Percentiles rank a stretch among this genome's conserved stretches.
Evolutionary conservation across 208 protist genomes (phyloP).

Genomic region (Acanthamoeba castellanii): DNA sequence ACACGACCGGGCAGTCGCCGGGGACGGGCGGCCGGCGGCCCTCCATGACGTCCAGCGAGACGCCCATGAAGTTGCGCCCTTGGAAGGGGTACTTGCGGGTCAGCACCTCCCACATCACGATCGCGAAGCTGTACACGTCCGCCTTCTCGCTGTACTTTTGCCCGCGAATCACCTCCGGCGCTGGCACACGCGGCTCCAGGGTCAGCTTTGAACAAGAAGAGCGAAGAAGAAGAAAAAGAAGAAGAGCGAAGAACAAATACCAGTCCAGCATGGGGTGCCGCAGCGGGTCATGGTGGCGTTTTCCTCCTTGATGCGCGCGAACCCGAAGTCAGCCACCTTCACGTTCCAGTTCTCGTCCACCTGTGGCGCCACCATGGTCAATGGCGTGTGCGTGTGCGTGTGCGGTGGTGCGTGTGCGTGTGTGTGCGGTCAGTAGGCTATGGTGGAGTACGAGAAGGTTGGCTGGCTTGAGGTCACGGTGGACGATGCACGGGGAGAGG

Average conservation of each 20-base stretch:
- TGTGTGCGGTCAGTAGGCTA: neutral
- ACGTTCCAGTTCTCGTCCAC: constrained; percentile 65
- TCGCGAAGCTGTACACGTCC: constrained; percentile 38
- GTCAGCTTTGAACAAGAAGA: neutral
- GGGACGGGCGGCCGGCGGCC: neutral
- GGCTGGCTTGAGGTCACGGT: constrained; percentile 34
- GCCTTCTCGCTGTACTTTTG: constrained; percentile 50
- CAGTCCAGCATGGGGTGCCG: constrained; percentile 43
- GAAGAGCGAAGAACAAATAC: neutral
- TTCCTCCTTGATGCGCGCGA: constrained; percentile 44
- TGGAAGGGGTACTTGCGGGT: neutral
- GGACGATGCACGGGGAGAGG: constrained; percentile 7
- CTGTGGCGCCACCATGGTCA: neutral
- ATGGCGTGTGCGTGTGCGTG: neutral
- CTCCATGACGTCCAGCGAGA: neutral
- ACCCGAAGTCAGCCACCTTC: constrained; percentile 42
- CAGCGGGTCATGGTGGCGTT: constrained; percentile 51
- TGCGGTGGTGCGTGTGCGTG: neutral
- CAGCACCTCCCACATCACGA: constrained; percentile 55
- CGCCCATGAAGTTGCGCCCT: constrained; percentile 20
- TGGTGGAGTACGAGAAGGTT: constrained; percentile 32
- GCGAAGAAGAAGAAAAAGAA: too few relatives aligned
- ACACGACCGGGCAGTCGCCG: neutral
- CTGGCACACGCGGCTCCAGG: neutral
- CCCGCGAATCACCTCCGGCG: constrained; percentile 60